Conservation (phyloP, 805 yeast genomes). For the Spathaspora boniae region DNA sequence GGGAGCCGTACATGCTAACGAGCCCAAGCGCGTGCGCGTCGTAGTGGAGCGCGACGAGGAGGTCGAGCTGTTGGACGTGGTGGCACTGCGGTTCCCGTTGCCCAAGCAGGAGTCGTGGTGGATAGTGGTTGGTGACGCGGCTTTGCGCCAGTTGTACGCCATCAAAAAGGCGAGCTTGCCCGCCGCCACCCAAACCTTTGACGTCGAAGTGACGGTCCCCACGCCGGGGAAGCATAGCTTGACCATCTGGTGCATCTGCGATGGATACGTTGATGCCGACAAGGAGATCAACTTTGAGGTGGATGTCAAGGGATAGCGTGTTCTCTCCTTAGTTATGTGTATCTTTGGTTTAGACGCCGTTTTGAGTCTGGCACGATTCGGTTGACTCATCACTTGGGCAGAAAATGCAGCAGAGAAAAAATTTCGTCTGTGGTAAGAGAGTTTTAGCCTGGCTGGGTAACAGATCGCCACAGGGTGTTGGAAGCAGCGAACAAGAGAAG, state of each 20-base stretch:
- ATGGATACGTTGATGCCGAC: conserved; percentile 90
- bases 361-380: too few relatives aligned
- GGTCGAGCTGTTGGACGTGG: conserved; percentile 57
- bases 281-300: conserved; percentile 64
- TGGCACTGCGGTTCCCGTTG: conserved; percentile 56
- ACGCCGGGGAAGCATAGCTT: conserved; percentile 58
- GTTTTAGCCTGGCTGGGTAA: too few relatives aligned
- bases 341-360: neutral
- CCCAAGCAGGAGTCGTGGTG: conserved; percentile 77
- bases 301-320: conserved; percentile 28
- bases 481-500: too few relatives aligned
- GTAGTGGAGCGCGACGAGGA: conserved; percentile 72
- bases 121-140: conserved; percentile 74
- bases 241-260: conserved; percentile 84
- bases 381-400: too few relatives aligned
- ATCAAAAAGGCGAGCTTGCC: conserved; percentile 61
- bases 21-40: conserved; percentile 46
- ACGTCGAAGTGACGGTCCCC: conserved; percentile 56
- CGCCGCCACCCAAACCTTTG: conserved; percentile 50
- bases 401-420: too few relatives aligned
- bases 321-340: neutral
- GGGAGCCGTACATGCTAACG: conserved; percentile 41
- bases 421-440: too few relatives aligned
- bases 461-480: too few relatives aligned
- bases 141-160: conserved; percentile 60